Percentiles rank a stretch among this genome's conserved stretches.
These are phyloP conservation scores for Ilex asprella DNA, from an alignment of 257 asterid genomes.

Conservation along the genomic window DNA sequence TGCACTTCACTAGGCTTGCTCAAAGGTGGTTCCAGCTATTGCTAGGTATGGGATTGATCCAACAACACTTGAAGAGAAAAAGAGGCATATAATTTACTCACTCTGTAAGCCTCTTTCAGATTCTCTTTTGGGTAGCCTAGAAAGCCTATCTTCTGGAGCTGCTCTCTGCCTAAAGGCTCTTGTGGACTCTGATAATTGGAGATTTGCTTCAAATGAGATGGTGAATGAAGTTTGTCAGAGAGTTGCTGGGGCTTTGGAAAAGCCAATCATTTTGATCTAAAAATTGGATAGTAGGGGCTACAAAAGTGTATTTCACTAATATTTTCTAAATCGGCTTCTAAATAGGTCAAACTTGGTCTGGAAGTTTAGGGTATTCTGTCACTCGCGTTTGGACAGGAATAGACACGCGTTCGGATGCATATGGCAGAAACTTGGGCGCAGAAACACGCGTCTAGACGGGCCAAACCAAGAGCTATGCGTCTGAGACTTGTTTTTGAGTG, in stretches of 20 bases:
- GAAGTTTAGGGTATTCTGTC: no score
- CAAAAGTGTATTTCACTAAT: no score
- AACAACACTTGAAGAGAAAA: conserved; percentile 63
- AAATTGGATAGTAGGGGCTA: no score
- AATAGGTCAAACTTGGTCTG: no score
- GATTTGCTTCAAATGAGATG: conserved; percentile 74
- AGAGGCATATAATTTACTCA: conserved; percentile 48
- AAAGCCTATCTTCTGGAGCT: conserved; percentile 79
- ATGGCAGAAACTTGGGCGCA: no score
- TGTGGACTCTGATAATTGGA: conserved; percentile 89
- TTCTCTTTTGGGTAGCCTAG: conserved; percentile 78
- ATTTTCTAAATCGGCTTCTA: no score
- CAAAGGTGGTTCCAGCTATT: conserved; percentile 91
- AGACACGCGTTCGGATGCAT: no score
- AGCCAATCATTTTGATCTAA: no score
- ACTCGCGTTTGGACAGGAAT: no score
- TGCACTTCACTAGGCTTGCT: conserved; percentile 95
- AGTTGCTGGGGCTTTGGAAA: conserved; percentile 79
- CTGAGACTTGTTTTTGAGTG: no score
- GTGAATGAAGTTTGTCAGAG: conserved; percentile 90
- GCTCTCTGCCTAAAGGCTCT: conserved; percentile 87
- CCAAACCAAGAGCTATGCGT: no score
- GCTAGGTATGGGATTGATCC: conserved; percentile 88
- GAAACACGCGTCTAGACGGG: no score
- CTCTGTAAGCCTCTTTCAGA: conserved; percentile 80